Evolutionary conservation across 257 asterid species (phyloP).

Genomic region (Ballota nigra): DNA sequence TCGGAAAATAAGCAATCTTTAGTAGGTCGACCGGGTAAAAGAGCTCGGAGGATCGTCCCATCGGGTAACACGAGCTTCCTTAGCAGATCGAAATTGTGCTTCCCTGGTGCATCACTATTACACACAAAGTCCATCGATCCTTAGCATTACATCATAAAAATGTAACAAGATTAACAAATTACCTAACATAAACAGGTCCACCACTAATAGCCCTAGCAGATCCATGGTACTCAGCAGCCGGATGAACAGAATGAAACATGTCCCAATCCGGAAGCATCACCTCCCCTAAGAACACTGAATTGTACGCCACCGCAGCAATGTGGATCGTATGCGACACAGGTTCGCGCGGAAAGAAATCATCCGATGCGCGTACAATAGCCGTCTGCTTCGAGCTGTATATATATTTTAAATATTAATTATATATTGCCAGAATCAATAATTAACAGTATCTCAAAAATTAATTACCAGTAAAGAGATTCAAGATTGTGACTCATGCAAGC

Average conservation of each 20-base stretch:
- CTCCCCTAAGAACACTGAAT: slow-evolving; percentile 72
- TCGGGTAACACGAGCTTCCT: slow-evolving; percentile 80
- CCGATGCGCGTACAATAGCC: slow-evolving; percentile 75
- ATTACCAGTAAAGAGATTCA: slow-evolving; percentile 81
- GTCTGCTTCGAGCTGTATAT: slow-evolving; percentile 89
- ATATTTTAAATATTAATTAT: not conserved
- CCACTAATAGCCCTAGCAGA: slow-evolving; percentile 88
- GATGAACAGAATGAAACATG: slow-evolving; percentile 89
- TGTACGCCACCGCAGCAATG: slow-evolving; percentile 79
- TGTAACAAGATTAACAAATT: slow-evolving; percentile 19
- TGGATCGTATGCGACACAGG: slow-evolving; percentile 82
- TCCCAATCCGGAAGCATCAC: slow-evolving; percentile 92
- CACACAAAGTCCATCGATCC: not conserved
- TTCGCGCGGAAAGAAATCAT: slow-evolving; percentile 82
- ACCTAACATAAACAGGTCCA: slow-evolving; percentile 88
- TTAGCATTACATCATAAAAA: not conserved
- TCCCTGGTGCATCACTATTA: slow-evolving; percentile 88
- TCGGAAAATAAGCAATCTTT: slow-evolving; percentile 83
- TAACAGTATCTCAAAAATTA: not conserved
- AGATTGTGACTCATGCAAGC: slow-evolving; percentile 97
- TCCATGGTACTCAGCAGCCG: slow-evolving; percentile 83
- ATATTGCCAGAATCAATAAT: not conserved
- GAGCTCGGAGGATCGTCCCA: slow-evolving; percentile 86
- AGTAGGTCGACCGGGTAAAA: slow-evolving; percentile 88
- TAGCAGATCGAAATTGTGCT: slow-evolving; percentile 76